Percentiles rank a stretch among this genome's conserved stretches.
phyloP scores from a whole-genome alignment of 1,139 yeast genomes.

The Protomyces inouyei region DNA sequence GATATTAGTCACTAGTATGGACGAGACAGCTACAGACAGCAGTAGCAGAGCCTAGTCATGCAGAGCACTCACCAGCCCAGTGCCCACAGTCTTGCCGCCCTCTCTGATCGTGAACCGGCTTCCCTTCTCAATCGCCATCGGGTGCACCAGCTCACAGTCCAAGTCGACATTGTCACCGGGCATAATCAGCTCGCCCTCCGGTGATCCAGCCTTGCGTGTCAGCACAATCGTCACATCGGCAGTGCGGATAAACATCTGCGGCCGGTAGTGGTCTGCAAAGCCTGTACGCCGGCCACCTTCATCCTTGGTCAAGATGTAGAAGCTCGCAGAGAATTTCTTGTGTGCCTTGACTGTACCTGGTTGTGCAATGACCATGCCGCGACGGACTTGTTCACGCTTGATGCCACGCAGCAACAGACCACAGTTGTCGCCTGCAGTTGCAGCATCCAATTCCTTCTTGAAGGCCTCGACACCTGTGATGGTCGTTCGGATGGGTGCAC shows the following conservation, averaged over 20 bases:
- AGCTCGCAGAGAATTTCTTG: conserved; percentile 87
- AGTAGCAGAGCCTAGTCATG: not conserved
- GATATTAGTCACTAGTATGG: not conserved
- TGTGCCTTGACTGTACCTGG: conserved; percentile 90
- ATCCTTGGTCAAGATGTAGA: conserved; percentile 87
- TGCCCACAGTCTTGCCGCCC: conserved; percentile 99
- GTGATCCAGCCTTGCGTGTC: conserved; percentile 75
- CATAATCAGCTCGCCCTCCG: conserved; percentile 65
- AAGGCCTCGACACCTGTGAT: conserved; percentile 99
- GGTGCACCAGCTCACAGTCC: conserved; percentile 84
- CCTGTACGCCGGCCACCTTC: conserved; percentile 99
- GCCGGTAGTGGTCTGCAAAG: conserved; percentile 95
- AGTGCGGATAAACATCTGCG: conserved; percentile 94
- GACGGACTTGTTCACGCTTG: conserved; percentile 91
- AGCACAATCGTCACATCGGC: conserved; percentile 90
- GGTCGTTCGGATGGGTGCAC: conserved; percentile 83
- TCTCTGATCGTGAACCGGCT: conserved; percentile 99
- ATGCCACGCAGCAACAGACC: conserved; percentile 97
- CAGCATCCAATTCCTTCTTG: conserved; percentile 95
- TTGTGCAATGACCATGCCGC: conserved; percentile 97
- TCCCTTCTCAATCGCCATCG: conserved; percentile 91
- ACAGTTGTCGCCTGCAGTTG: conserved; percentile 99
- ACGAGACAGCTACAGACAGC: not conserved
- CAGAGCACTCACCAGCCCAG: conserved; percentile 68
- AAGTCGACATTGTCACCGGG: conserved; percentile 99